Conservation (phyloP, 2,329 filamentous ascomycete genomes). For the Bipolaris sorokiniana region DNA sequence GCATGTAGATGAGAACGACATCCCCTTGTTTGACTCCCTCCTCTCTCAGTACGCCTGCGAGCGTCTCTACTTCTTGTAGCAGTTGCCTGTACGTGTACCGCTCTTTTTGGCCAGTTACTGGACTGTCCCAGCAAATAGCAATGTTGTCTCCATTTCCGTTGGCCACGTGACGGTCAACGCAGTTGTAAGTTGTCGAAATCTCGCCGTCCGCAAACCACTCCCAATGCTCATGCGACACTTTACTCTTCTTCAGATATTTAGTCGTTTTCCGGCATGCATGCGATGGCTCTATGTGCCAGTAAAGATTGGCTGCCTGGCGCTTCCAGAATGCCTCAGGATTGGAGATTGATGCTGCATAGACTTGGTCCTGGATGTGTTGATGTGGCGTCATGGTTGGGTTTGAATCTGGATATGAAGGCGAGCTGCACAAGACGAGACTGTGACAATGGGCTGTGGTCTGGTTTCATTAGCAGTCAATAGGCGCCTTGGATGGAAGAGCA, state of each 20-base stretch:
- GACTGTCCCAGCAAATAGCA: conserved; percentile 87
- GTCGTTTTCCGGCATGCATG: conserved; percentile 64
- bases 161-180: conserved; percentile 85
- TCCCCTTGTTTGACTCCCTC: conserved; percentile 84
- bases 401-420: background rate
- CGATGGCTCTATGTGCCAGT: conserved; percentile 80
- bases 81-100: conserved; percentile 77
- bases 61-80: conserved; percentile 77
- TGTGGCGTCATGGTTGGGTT: conserved; percentile 5
- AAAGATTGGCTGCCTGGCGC: conserved; percentile 72
- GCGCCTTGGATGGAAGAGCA: background rate
- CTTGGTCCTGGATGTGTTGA: conserved; percentile 54
- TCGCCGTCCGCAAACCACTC: conserved; percentile 89
- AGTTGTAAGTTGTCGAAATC: conserved; percentile 92
- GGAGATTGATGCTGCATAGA: conserved; percentile 65
- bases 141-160: conserved; percentile 72
- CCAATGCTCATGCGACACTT: conserved; percentile 76
- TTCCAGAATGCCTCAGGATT: conserved; percentile 77
- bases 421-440: background rate
- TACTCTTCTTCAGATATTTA: conserved; percentile 67
- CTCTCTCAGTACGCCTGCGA: conserved; percentile 81
- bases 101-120: conserved; percentile 76
- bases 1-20: conserved; percentile 93
- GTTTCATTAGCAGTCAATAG: background rate
- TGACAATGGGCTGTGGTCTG: background rate